These are phyloP conservation scores for Tephrocybe sp. DNA, from an alignment of 768 basidiomycete genomes.

Conservation along the genomic window DNA sequence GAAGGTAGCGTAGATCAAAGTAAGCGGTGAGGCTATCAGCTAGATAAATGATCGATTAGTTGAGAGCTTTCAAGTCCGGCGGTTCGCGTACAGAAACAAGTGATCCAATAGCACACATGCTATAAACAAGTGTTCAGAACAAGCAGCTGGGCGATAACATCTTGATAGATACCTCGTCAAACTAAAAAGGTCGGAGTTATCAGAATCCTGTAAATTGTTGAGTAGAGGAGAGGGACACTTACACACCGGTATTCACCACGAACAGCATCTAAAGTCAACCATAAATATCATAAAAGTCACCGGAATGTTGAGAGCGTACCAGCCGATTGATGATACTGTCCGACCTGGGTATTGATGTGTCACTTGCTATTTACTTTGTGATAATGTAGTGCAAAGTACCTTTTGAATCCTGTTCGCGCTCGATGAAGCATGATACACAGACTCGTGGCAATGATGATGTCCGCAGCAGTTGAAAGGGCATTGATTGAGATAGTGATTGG, in stretches of 20 bases:
- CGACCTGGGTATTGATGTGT: constrained; percentile 28
- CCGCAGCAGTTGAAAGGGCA: constrained; percentile 44
- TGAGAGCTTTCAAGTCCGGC: background rate
- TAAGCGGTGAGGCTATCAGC: constrained; percentile 39
- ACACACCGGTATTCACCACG: constrained; percentile 53
- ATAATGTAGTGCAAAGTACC: constrained; percentile 21
- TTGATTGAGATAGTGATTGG: constrained; percentile 53
- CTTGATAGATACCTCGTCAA: constrained; percentile 32
- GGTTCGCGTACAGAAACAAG: constrained; percentile 39
- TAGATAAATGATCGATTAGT: constrained; percentile 9
- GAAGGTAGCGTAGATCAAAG: constrained; percentile 50
- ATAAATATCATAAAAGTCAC: background rate
- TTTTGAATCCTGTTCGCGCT: constrained; percentile 53
- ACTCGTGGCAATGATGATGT: constrained; percentile 48
- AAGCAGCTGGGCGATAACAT: background rate
- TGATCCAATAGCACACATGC: constrained; percentile 47
- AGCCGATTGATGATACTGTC: constrained; percentile 53
- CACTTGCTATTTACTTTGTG: background rate
- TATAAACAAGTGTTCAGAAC: constrained; percentile 12
- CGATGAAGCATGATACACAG: constrained; percentile 45
- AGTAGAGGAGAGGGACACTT: constrained; percentile 13
- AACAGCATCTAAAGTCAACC: constrained; percentile 44
- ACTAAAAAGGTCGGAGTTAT: constrained; percentile 20
- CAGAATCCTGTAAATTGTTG: background rate
- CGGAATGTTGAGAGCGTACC: constrained; percentile 22